phyloP scores from a whole-genome alignment of 352 stramenopile species.

The Thalassiosira ordinaria region DNA sequence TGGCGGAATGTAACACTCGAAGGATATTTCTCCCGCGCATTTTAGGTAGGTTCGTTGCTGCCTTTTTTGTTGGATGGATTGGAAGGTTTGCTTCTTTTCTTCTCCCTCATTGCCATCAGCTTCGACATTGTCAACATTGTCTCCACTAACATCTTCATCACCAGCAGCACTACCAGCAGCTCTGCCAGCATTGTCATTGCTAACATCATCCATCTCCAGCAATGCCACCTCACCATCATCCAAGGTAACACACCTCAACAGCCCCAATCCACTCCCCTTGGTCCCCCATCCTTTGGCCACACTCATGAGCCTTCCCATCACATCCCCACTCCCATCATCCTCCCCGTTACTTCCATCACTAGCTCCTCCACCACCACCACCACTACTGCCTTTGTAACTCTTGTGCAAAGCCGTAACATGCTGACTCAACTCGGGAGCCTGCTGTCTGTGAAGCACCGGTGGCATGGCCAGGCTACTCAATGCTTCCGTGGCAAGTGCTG shows the following conservation, averaged over 20 bases:
- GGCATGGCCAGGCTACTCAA: conserved; percentile 66
- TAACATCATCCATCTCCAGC: conserved; percentile 16
- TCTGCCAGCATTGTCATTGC: not conserved
- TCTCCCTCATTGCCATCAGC: not conserved
- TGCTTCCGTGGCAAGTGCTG: conserved; percentile 48
- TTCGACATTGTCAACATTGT: conserved; percentile 5
- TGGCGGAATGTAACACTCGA: conserved; percentile 31
- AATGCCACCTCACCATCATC: conserved; percentile 42
- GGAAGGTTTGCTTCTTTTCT: conserved; percentile 23
- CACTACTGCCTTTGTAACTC: not conserved
- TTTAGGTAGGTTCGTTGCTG: conserved; percentile 5
- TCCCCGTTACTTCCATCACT: too few species aligned
- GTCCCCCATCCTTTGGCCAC: conserved; percentile 78
- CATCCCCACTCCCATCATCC: conserved; percentile 27
- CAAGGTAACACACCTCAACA: conserved; percentile 64
- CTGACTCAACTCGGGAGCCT: conserved; percentile 71
- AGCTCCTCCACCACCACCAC: not conserved
- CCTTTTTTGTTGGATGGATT: not conserved
- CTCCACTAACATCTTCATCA: not conserved
- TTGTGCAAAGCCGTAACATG: conserved; percentile 73
- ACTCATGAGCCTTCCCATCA: conserved; percentile 63
- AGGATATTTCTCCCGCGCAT: conserved; percentile 38
- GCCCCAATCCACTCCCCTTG: conserved; percentile 68
- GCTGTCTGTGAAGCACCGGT: conserved; percentile 78
- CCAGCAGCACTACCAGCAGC: not conserved